Evolutionary conservation across 345 rosid species (phyloP).

Genomic region (Leavenworthia alabamica): DNA sequence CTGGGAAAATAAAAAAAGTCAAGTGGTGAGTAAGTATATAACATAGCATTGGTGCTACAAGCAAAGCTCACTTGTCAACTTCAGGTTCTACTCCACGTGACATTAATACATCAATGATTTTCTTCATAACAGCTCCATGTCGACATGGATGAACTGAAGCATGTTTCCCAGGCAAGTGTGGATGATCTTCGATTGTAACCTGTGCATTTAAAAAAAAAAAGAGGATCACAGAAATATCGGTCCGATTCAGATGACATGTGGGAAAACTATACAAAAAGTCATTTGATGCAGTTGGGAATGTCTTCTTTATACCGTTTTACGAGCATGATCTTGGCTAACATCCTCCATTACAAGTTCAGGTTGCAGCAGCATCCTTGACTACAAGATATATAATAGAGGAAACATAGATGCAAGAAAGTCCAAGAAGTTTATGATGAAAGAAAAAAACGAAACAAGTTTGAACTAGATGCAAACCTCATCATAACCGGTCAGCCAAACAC

Average conservation of each 20-base stretch:
- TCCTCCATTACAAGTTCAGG: conserved; percentile 90
- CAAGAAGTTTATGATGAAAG: neutral
- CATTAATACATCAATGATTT: conserved; percentile 91
- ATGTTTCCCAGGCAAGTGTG: conserved; percentile 96
- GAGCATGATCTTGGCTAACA: conserved; percentile 96
- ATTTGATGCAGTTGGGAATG: neutral
- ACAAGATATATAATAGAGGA: conserved; percentile 18
- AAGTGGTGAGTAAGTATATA: neutral
- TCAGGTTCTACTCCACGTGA: conserved; percentile 96
- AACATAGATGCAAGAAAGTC: neutral
- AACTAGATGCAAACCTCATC: conserved; percentile 60
- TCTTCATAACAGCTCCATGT: conserved; percentile 99
- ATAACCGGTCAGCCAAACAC: conserved; percentile 94
- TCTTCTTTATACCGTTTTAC: conserved; percentile 51
- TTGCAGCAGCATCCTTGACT: conserved; percentile 84
- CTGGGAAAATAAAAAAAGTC: conserved; percentile 31
- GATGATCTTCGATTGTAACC: conserved; percentile 98
- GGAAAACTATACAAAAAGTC: neutral
- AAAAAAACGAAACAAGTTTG: neutral
- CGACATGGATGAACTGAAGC: conserved; percentile 98
- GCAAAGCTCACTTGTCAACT: conserved; percentile 73
- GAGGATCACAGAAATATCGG: neutral
- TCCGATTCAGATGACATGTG: neutral
- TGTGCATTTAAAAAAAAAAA: conserved; percentile 12
- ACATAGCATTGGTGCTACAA: neutral